Base-by-base conservation (phyloP, 1,284 basidiomycete species). In the Naganishia albida region DNA sequence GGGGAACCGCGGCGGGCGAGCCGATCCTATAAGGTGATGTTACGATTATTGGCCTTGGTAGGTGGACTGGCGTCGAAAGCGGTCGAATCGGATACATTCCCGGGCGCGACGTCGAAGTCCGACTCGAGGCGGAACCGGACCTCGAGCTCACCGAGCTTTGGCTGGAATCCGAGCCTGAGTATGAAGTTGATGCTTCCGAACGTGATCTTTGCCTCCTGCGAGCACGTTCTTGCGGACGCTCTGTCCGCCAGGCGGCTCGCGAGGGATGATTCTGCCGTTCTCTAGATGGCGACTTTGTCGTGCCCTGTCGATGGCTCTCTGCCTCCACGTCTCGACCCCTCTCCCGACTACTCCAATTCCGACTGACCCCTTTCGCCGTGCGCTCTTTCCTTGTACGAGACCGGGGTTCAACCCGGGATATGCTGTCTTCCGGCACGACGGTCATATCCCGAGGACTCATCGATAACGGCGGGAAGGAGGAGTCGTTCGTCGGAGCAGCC, bases 361-460 rank as follows among this genome's bases (percentile, higher is more conserved):
- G 25, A 16, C 43, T 18, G 23, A 28, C 40, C 28, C 34, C 7
- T 34, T 38, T 28, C 30, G 28, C 7, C 51, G 30, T 4, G 16
- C 28, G 16, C 7, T 26, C 16, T 3, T 39, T 38, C 39, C 8
- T 54, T 4, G 7, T 8, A 7, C 2, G 4, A 13, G 8, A 38
- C 23, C 4, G 38, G 12, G 52, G 20, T 3, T 12, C 38, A 20
- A 54, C 34, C n/a, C 52, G n/a, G 38, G 52, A 54, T 16, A 56
- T 56, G 25, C 54, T 56, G 40, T 57, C 55, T 26, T 57, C 55
- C 18, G 55, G 55, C 6, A 57, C 43, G n/a, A 57, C 43, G n/a
- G 55, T 57, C 55, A 57, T 57, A 13, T 57, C 55, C 16, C 30
- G 16, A 16, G 18, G 55, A 34, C 48, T 30, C 8, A 7, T n/a